Evolutionary conservation across 331 rosid genomes (phyloP).

Genomic region (Acacia pycnantha): DNA sequence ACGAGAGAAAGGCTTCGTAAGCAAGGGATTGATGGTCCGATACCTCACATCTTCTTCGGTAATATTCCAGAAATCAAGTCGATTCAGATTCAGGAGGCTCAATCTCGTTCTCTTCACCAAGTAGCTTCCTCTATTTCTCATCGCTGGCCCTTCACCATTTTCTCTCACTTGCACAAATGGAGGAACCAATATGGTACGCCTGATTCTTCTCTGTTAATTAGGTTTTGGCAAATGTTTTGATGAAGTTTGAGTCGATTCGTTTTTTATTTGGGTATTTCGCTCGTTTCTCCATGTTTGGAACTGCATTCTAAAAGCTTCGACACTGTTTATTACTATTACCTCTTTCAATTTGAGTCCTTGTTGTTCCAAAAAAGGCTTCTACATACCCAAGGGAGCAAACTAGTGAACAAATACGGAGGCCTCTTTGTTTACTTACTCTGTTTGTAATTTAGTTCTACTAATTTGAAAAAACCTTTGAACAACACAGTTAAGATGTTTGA

Average conservation of each 20-base stretch:
- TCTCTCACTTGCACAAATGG: constrained; percentile 57
- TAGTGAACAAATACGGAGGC: neutral
- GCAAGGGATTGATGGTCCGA: constrained; percentile 72
- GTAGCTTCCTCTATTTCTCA: constrained; percentile 31
- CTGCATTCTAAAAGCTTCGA: neutral
- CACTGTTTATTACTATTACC: neutral
- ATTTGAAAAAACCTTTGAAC: neutral
- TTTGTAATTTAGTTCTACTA: neutral
- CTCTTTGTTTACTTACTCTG: too few relatives aligned
- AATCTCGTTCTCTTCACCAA: neutral
- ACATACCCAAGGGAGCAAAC: neutral
- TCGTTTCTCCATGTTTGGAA: neutral
- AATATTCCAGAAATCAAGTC: constrained; percentile 57
- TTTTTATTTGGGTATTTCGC: neutral
- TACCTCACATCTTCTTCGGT: constrained; percentile 54
- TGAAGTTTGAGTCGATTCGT: neutral
- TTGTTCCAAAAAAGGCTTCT: neutral
- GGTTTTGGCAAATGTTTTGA: neutral
- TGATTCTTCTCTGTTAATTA: neutral
- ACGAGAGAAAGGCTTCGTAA: constrained; percentile 54
- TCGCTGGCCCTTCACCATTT: constrained; percentile 46
- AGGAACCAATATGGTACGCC: constrained; percentile 51
- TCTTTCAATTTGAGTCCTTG: neutral
- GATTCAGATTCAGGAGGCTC: constrained; percentile 29
- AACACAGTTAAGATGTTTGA: neutral